These are phyloP conservation scores for Amesomyces nigricolor DNA, from an alignment of 2,329 filamentous ascomycete species.

Conservation along the genomic window DNA sequence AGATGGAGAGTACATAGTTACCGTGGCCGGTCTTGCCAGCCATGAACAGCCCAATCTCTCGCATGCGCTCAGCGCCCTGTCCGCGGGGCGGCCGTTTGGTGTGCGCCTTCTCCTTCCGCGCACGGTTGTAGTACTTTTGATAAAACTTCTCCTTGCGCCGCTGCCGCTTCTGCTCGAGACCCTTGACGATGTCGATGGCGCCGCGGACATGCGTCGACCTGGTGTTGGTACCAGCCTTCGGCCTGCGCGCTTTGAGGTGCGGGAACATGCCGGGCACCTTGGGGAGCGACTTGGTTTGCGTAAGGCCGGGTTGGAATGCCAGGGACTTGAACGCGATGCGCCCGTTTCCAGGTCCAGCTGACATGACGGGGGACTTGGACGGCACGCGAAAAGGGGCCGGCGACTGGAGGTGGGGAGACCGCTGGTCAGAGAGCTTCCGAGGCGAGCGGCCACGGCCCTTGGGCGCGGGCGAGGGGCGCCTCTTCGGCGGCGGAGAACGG, in stretches of 20 bases:
- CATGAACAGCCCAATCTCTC: constrained; percentile 82
- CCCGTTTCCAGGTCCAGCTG: constrained; percentile 38
- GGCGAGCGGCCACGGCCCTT: constrained; percentile 50
- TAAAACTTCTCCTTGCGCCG: constrained; percentile 89
- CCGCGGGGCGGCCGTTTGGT: constrained; percentile 69
- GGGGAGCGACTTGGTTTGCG: constrained; percentile 81
- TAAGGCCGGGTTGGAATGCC: constrained; percentile 59
- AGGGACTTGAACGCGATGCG: constrained; percentile 41
- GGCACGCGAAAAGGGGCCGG: constrained; percentile 57
- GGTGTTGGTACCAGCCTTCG: constrained; percentile 29
- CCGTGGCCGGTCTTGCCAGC: constrained; percentile 70
- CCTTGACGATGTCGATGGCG: constrained; percentile 97
- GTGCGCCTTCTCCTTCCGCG: constrained; percentile 59
- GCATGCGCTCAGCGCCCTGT: constrained; percentile 88
- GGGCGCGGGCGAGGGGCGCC: constrained; percentile 45
- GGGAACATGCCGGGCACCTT: constrained; percentile 68
- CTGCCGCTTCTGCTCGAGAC: constrained; percentile 88
- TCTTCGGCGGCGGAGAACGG: constrained; percentile 48
- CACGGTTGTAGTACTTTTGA: constrained; percentile 82
- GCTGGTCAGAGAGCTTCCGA: constrained; percentile 55
- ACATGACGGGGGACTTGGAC: constrained; percentile 44
- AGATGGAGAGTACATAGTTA: constrained; percentile 74
- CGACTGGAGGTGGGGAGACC: constrained; percentile 67
- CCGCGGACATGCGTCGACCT: constrained; percentile 68
- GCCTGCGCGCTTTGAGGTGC: constrained; percentile 37